Evolutionary conservation across 495 filamentous ascomycete species (phyloP), one percentile per base, ranked within the genome.

Genomic region (Viridothelium virens): DNA sequence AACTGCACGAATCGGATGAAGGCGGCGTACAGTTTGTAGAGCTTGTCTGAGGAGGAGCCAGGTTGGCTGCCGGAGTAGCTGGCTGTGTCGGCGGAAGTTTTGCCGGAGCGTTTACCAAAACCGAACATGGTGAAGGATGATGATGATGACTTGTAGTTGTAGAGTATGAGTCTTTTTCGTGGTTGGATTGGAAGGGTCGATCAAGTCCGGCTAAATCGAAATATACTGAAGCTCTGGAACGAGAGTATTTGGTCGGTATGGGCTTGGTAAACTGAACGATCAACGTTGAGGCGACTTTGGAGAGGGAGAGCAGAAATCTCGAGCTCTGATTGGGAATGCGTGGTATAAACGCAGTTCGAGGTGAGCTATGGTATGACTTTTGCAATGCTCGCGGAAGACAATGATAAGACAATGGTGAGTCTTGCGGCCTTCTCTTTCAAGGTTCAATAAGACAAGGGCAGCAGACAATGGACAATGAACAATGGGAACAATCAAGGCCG

Each of bases 1-100:
- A 96, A 86, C 70, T 92, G 88, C 56, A 84, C 73, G 76, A 90
- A 81, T 72, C 91, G 88, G 0, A 89, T 77, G 63, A 80, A 83
- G 75, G 68, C 79, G 77, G 44, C 67, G 33, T 38, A 70, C 36
- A 63, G 63, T 56, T 70, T 70, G 66, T 66, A 41, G 63, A 48
- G 1, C 37, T 67, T 68, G 66, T 65, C 70, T 39, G 41, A 61
- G 63, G 50, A 62, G 31, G 61, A 65, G 62, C 53, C 25, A 63
- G n/a, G 7, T 61, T 18, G 41, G 56, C 69, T 41, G 65, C 10
- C n/a, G 44, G 65, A 62, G 63, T 70, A 10, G 68, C 67, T 46
- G 68, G 10, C 62, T 56, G 69, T 66, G 5, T 34, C 65, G 56
- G 56, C 9, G 50, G 16, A 61, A 37, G 39, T 56, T 12, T 31